These are phyloP conservation scores for Myxozyma geophila DNA, from an alignment of 805 yeast genomes.

Conservation along the genomic window DNA sequence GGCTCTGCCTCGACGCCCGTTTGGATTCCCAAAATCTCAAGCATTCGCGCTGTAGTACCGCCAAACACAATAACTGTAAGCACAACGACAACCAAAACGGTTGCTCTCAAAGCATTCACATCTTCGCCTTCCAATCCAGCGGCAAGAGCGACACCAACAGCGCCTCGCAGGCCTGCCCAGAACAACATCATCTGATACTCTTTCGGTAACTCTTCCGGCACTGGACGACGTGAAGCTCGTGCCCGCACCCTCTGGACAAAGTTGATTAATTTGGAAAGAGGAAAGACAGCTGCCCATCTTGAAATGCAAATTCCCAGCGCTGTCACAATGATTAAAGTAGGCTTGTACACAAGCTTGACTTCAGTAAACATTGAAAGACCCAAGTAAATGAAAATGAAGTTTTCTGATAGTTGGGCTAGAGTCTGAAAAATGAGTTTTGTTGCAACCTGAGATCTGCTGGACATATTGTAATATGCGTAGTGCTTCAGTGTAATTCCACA, in stretches of 20 bases:
- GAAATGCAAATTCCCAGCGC: conserved; percentile 87
- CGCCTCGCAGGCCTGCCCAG: conserved; percentile 99
- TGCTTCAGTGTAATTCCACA: conserved; percentile 97
- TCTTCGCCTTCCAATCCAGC: conserved; percentile 97
- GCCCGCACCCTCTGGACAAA: conserved; percentile 69
- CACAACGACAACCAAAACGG: conserved; percentile 96
- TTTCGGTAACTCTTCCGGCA: conserved; percentile 89
- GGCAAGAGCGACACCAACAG: conserved; percentile 98
- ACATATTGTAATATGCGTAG: conserved; percentile 97
- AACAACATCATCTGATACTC: conserved; percentile 98
- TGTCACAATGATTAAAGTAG: conserved; percentile 86
- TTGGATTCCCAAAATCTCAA: conserved; percentile 89
- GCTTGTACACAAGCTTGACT: conserved; percentile 93
- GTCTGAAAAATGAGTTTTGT: conserved; percentile 93
- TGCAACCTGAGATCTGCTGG: conserved; percentile 94
- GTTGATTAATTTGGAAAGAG: conserved; percentile 82
- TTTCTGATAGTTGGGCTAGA: conserved; percentile 92
- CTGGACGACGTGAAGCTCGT: conserved; percentile 42
- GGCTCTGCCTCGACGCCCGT: conserved; percentile 86
- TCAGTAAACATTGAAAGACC: conserved; percentile 95
- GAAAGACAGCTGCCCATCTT: conserved; percentile 97
- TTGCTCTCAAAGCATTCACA: conserved; percentile 84
- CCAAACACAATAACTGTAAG: conserved; percentile 95
- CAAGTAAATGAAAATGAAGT: conserved; percentile 92
- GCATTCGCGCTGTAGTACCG: conserved; percentile 98